Evolutionary conservation across 2,329 filamentous ascomycete species (phyloP), one percentile per base, ranked within the genome.

Genomic region (Colletotrichum lindemuthianum): DNA sequence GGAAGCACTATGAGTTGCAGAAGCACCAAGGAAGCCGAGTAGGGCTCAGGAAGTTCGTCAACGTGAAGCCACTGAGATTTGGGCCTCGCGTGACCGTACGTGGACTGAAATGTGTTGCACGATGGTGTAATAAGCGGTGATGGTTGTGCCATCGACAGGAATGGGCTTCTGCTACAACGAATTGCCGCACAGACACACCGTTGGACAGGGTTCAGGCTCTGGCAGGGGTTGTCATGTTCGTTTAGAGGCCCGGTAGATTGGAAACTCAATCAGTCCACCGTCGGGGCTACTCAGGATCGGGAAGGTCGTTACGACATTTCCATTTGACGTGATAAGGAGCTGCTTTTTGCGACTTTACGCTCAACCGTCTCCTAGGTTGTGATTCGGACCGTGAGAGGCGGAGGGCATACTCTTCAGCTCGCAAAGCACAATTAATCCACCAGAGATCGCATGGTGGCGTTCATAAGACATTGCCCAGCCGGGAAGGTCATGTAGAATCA

Each of bases 381-480:
- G 12, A 40, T n/a, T 9, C 13, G n/a, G 3, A 16, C 16, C 8
- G 32, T 39, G 41, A 41, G 12, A 44, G 48, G 11, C 32, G n/a
- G 9, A 41, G 11, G 15, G 43, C 6, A 2, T 33, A 4, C 12
- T 34, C 43, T 12, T 34, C 33, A 15, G 13, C 4, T n/a, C 12
- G 8, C 15, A 32, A 13, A 36, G 59, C 24, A 13, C 10, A 6
- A 15, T 12, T 41, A 24, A 24, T 49, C 32, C 24, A 50, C 13
- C 36, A 32, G 39, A 7, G 16, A 24, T 58, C 6, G 16, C 34
- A 40, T 40, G 2, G 55, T 40, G 34, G 44, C 44, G 32, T n/a
- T 24, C 12, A 58, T 13, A 63, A 58, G 59, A 53, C 45, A 63
- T 36, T 3, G 59, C 59, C 59, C 45, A 63, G 59, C 6, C 59